phyloP scores from a whole-genome alignment of 2,329 filamentous ascomycete genomes.

The Fusarium illudens region DNA sequence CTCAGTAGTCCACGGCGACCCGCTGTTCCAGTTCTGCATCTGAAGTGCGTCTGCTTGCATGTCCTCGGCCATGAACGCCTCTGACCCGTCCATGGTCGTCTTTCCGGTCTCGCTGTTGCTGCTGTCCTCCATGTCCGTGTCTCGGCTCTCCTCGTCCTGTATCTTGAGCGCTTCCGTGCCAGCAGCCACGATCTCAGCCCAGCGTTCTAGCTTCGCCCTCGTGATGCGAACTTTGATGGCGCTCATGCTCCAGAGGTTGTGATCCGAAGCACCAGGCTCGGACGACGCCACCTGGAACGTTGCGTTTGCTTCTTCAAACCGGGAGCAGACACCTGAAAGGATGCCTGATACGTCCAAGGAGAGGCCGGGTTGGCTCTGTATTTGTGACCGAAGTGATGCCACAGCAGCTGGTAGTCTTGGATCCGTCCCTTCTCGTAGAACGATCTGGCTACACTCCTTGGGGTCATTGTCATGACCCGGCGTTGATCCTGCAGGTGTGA shows the following conservation, averaged over 20 bases:
- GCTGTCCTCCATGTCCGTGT: constrained; percentile 26
- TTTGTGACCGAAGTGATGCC: constrained; percentile 51
- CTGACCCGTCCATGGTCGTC: background rate
- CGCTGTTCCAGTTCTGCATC: constrained; percentile 39
- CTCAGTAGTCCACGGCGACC: constrained; percentile 45
- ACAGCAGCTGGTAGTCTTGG: constrained; percentile 52
- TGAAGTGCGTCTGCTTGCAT: constrained; percentile 38
- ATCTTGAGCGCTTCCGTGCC: constrained; percentile 43
- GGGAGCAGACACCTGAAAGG: constrained; percentile 51
- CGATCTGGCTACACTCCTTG: constrained; percentile 26
- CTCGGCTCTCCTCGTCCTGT: constrained; percentile 21
- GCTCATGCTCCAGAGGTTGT: constrained; percentile 59
- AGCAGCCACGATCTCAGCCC: constrained; percentile 55
- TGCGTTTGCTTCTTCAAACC: constrained; percentile 55
- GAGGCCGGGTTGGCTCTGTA: constrained; percentile 55
- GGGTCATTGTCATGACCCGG: constrained; percentile 19
- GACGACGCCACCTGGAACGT: constrained; percentile 45
- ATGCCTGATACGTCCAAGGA: constrained; percentile 56
- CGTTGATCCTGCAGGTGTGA: constrained; percentile 9
- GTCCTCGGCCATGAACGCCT: constrained; percentile 16
- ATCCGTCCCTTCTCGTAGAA: constrained; percentile 46
- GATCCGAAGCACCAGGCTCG: constrained; percentile 49
- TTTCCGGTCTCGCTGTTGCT: constrained; percentile 1
- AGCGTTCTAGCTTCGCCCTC: constrained; percentile 56
- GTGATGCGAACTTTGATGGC: constrained; percentile 58